Conservation (phyloP, 306 rosid genomes). For the Senna tora region DNA sequence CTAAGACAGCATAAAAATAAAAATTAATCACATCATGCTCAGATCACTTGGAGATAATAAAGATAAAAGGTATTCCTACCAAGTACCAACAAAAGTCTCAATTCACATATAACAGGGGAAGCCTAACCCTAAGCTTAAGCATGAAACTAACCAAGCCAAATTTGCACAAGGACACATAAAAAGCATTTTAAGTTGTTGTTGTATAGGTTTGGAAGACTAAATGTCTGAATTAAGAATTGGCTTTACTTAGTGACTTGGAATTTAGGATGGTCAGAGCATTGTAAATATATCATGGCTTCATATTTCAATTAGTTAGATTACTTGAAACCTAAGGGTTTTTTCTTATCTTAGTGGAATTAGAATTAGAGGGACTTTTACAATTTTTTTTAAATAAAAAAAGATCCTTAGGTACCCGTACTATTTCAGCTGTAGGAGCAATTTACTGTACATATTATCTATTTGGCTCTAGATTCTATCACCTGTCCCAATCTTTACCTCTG, state of each 20-base stretch:
- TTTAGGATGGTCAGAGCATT: no score
- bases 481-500: background rate
- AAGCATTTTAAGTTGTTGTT: no score
- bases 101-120: background rate
- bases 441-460: background rate
- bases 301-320: no score
- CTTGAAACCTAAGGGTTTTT: no score
- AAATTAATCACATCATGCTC: background rate
- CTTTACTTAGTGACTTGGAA: background rate
- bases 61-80: background rate
- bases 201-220: background rate
- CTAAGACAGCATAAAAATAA: slow-evolving; percentile 1
- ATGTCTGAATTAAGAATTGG: background rate
- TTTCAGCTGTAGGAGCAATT: background rate
- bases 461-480: background rate
- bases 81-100: background rate
- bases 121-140: background rate
- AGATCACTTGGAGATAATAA: background rate
- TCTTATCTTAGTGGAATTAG: background rate
- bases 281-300: no score
- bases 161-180: background rate
- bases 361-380: background rate
- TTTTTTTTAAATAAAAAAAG: no score
- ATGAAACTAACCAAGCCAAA: slow-evolving; percentile 2
- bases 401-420: background rate